A percentile compares a stretch with the other conserved stretches of the same genome.
Evolutionary conservation across 1,284 basidiomycete species (phyloP).

Genomic region (Psilocybe mexicana): DNA sequence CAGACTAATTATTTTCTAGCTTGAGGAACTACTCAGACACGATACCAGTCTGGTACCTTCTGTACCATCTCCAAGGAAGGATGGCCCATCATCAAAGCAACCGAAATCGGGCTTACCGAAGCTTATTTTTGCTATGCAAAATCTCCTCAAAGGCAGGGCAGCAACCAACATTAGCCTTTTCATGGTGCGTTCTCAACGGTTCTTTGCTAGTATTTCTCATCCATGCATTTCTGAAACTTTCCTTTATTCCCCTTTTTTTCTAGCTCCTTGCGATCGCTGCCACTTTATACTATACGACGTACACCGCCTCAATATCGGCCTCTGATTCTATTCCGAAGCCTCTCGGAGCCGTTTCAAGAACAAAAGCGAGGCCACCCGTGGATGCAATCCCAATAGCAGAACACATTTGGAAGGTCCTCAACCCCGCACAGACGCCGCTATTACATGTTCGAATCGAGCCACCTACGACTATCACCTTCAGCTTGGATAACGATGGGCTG

Average conservation of each 20-base stretch:
- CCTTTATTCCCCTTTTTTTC: neutral
- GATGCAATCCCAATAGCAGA: slow-evolving; percentile 49
- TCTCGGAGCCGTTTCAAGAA: slow-evolving; percentile 39
- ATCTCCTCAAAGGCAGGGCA: slow-evolving; percentile 68
- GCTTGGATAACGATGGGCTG: slow-evolving; percentile 32
- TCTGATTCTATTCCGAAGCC: slow-evolving; percentile 20
- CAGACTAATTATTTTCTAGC: slow-evolving; percentile 38
- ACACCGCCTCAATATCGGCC: slow-evolving; percentile 39
- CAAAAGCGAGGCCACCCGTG: slow-evolving; percentile 16
- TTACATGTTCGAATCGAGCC: slow-evolving; percentile 83
- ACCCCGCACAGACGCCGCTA: slow-evolving; percentile 67
- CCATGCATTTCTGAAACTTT: slow-evolving; percentile 8
- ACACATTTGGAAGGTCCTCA: slow-evolving; percentile 80
- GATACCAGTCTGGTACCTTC: slow-evolving; percentile 51
- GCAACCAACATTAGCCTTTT: slow-evolving; percentile 81
- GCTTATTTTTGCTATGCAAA: slow-evolving; percentile 43
- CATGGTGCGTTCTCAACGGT: slow-evolving; percentile 50
- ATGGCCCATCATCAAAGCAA: slow-evolving; percentile 29
- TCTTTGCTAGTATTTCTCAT: slow-evolving; percentile 1
- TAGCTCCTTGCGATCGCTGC: slow-evolving; percentile 75
- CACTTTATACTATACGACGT: slow-evolving; percentile 72
- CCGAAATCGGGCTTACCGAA: slow-evolving; percentile 47
- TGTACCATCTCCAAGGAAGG: slow-evolving; percentile 29
- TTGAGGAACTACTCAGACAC: slow-evolving; percentile 77
- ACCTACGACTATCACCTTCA: slow-evolving; percentile 76